phyloP scores from a whole-genome alignment of 208 protist genomes.

The Trypanosoma melophagium region DNA sequence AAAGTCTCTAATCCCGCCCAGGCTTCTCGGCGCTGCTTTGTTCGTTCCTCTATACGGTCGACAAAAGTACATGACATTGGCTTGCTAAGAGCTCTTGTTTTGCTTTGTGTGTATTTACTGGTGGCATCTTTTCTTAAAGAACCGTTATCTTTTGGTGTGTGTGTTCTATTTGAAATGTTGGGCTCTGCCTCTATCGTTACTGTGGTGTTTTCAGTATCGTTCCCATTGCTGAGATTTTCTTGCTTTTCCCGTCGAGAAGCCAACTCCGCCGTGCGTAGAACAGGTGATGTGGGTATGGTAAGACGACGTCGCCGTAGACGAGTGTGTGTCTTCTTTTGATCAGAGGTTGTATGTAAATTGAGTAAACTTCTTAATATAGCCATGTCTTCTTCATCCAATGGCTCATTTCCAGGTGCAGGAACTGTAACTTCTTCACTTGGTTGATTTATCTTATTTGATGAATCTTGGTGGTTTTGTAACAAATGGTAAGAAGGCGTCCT shows the following conservation, averaged over 20 bases:
- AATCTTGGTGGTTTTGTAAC: background rate
- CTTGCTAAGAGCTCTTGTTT: background rate
- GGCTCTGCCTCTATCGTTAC: background rate
- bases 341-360: background rate
- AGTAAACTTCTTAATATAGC: slow-evolving; percentile 9
- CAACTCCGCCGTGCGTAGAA: slow-evolving; percentile 1
- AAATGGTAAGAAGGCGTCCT: slow-evolving; percentile 9
- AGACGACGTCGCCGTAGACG: background rate
- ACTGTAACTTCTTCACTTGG: background rate
- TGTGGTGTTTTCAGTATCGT: background rate
- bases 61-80: slow-evolving; percentile 18
- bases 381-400: slow-evolving; percentile 14
- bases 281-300: background rate
- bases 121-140: background rate
- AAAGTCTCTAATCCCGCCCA: slow-evolving; percentile 6
- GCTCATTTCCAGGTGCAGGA: background rate
- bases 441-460: background rate
- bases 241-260: slow-evolving; percentile 1
- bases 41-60: slow-evolving; percentile 32
- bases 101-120: background rate
- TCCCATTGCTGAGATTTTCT: background rate
- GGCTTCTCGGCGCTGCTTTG: slow-evolving; percentile 18
- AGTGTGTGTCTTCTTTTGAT: background rate
- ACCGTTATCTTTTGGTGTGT: background rate
- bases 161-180: background rate